A percentile compares a stretch with the other conserved stretches of the same genome.
Evolutionary conservation across 768 basidiomycete species (phyloP).

Genomic region (Mycena vitilis): DNA sequence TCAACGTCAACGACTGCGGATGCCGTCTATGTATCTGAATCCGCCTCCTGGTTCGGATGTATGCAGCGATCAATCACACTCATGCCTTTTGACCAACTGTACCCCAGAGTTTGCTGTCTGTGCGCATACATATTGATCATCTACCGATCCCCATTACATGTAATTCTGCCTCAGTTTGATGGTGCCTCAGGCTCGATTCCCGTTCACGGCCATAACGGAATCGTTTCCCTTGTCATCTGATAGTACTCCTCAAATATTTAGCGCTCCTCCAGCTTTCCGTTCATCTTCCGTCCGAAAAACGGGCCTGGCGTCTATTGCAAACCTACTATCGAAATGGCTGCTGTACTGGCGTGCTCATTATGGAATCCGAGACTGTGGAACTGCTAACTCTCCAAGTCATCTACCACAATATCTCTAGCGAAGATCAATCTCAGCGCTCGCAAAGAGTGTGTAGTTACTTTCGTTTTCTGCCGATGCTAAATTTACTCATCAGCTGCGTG

Average conservation of each 20-base stretch:
- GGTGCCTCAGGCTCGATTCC: not conserved
- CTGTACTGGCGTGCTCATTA: constrained; percentile 57
- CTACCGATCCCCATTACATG: no score
- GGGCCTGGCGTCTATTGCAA: constrained; percentile 57
- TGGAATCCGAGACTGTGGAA: constrained; percentile 59
- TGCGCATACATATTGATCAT: no score
- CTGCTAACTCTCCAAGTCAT: constrained; percentile 34
- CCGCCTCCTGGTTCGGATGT: not conserved
- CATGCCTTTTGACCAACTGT: not conserved
- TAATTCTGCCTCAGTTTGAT: not conserved
- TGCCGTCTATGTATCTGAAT: not conserved
- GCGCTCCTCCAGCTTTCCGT: constrained; percentile 39
- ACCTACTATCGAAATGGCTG: constrained; percentile 55
- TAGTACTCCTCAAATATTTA: constrained; percentile 25
- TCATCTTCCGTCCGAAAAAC: constrained; percentile 47
- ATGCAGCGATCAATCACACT: not conserved
- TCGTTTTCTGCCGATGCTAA: not conserved
- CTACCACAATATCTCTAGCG: constrained; percentile 3
- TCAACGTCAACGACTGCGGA: not conserved
- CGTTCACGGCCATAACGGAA: constrained; percentile 31
- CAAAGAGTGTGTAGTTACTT: constrained; percentile 44
- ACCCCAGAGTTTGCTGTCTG: not conserved
- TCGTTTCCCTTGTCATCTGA: constrained; percentile 42
- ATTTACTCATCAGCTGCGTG: constrained; percentile 22
- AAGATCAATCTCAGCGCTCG: constrained; percentile 22